Evolutionary conservation across 257 asterid genomes (phyloP), one percentile per base, ranked within the genome.

Genomic region (Capsicum pubescens): DNA sequence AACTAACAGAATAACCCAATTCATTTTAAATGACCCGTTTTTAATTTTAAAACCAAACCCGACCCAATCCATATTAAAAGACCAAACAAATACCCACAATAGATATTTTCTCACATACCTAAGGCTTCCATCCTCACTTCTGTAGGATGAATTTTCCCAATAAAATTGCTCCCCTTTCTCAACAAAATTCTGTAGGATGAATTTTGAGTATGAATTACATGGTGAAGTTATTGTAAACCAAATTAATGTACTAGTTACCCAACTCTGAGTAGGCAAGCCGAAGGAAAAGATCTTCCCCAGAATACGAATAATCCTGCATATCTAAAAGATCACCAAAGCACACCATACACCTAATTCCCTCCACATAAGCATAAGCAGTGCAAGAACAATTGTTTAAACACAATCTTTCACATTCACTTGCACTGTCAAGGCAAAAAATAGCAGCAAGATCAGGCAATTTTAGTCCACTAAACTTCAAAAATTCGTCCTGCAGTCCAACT

Each of bases 351-450:
- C 89, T 83, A 19, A 85, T 84, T 19, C 81, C 82, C 17, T 61
- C 46, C 61, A 80, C 86, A 79, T 82, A 84, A 16, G 90, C 87
- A 84, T 87, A 87, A 16, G 89, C 91, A 48, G 82, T 35, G 59
- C 90, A 89, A 10, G 91, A 87, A 55, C 90, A 89, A 79, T 85
- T 89, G 26, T 32, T 84, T 78, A 87, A 80, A 61, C 91, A 89
- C 72, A 83, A 60, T 1, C 55, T 55, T 42, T 69, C 63, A 48
- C 89, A 69, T 32, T 71, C 81, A 66, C 35, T 12, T 8, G 72
- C 86, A 86, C 52, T 67, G 19, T 19, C 60, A 44, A 39, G 67
- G 32, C 9, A 56, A 48, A 81, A 57, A 83, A 83, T 67, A 74
- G 46, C 19, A 57, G 80, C 54, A 4, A 63, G 83, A 82, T 87